A percentile compares a stretch with the other conserved stretches of the same genome.
Conservation (phyloP, 495 filamentous ascomycete genomes). For the Penicillium egyptiacum region DNA sequence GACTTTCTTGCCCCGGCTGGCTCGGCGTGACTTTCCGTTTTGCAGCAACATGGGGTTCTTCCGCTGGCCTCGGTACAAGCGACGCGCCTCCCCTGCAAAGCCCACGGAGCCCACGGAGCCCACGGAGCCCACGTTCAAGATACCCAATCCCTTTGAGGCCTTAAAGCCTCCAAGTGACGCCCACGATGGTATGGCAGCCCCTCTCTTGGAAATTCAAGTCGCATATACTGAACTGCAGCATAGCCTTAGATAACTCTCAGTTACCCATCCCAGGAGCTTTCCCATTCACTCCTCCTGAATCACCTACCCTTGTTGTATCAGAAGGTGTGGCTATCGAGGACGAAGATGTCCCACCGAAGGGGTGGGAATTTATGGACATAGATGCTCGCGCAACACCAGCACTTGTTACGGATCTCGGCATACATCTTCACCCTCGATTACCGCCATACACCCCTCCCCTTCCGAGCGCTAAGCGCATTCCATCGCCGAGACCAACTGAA, state of each 20-base stretch:
- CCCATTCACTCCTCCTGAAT: slow-evolving; percentile 19
- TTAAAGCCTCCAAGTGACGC: not conserved
- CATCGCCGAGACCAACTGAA: slow-evolving; percentile 8
- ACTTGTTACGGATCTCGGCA: slow-evolving; percentile 25
- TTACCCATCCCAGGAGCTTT: slow-evolving; percentile 25
- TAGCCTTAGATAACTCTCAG: slow-evolving; percentile 2
- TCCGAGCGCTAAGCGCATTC: slow-evolving; percentile 1
- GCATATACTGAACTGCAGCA: slow-evolving; percentile 3
- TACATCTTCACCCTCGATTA: slow-evolving; percentile 22
- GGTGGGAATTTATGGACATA: slow-evolving; percentile 16
- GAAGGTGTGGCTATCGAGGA: slow-evolving; percentile 1
- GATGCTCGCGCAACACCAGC: slow-evolving; percentile 11
- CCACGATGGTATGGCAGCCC: not conserved
- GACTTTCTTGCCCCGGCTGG: not conserved
- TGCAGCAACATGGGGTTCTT: slow-evolving; percentile 12
- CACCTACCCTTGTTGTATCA: slow-evolving; percentile 18
- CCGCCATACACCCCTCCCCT: slow-evolving; percentile 11
- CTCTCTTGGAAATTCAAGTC: not conserved
- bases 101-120: not conserved
- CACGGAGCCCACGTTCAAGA: not conserved
- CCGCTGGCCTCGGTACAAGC: slow-evolving; percentile 8
- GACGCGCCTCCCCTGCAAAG: not conserved
- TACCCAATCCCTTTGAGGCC: not conserved
- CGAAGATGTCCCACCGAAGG: slow-evolving; percentile 5
- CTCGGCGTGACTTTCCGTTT: not conserved